These are phyloP conservation scores for Astrocystis sublimbata DNA, from an alignment of 495 filamentous ascomycete species.

Conservation along the genomic window DNA sequence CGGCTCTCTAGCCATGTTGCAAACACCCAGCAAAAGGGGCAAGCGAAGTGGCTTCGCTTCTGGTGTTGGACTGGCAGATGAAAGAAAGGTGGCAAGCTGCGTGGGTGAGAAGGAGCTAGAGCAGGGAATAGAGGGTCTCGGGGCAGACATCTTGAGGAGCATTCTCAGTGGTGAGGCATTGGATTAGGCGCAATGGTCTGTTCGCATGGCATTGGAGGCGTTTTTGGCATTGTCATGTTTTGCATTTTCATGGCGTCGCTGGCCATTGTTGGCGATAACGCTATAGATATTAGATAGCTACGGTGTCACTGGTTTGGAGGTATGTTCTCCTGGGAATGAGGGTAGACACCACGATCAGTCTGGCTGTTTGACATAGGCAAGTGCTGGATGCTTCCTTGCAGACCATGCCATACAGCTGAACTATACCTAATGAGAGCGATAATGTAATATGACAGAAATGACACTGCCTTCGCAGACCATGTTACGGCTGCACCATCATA, in stretches of 20 bases:
- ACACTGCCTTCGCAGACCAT: not conserved
- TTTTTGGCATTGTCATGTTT: not conserved
- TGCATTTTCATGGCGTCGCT: conserved; percentile 5
- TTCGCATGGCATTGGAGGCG: conserved; percentile 29
- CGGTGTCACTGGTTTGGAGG: conserved; percentile 19
- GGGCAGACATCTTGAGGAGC: conserved; percentile 55
- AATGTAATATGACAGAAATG: not conserved
- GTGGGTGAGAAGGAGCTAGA: conserved; percentile 77
- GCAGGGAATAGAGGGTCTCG: conserved; percentile 66
- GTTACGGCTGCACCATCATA: not conserved
- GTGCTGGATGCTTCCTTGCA: not conserved
- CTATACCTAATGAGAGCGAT: not conserved
- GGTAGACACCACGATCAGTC: not conserved
- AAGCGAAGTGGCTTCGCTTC: conserved; percentile 44
- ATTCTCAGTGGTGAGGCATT: conserved; percentile 55
- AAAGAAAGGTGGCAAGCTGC: conserved; percentile 72
- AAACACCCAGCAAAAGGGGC: conserved; percentile 60
- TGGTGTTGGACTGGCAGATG: conserved; percentile 50
- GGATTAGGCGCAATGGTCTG: conserved; percentile 31
- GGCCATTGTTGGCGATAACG: conserved; percentile 6
- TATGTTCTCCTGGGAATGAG: not conserved
- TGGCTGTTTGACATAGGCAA: not conserved
- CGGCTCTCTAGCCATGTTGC: conserved; percentile 58
- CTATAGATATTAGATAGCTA: not conserved
- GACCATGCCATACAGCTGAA: not conserved